A percentile compares a stretch with the other conserved stretches of the same genome.
Conservation (phyloP, 208 protist genomes). For the Crithidia brevicula region DNA sequence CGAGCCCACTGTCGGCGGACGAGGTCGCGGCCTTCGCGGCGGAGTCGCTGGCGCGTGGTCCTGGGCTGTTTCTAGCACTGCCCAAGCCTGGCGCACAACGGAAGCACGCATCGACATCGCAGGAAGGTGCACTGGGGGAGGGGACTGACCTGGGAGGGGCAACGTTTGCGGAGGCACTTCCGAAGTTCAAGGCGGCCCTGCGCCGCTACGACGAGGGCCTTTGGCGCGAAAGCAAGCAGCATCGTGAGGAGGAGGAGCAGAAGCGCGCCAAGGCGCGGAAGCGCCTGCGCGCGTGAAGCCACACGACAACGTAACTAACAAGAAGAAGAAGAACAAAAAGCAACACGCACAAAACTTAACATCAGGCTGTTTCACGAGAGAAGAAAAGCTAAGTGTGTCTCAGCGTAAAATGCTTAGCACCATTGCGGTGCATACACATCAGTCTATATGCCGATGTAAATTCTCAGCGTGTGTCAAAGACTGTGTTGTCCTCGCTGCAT, state of each 20-base stretch:
- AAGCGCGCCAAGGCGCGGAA: slow-evolving; percentile 20
- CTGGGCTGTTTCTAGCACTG: slow-evolving; percentile 20
- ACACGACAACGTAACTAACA: no score
- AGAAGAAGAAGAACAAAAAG: no score
- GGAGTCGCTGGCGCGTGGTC: slow-evolving; percentile 14
- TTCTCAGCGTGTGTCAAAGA: no score
- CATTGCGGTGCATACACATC: no score
- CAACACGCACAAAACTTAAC: no score
- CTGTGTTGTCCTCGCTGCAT: no score
- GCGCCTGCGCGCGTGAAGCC: slow-evolving; percentile 3
- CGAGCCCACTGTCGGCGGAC: slow-evolving; percentile 29
- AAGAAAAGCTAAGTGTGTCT: no score
- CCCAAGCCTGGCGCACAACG: slow-evolving; percentile 1
- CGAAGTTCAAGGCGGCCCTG: slow-evolving; percentile 56
- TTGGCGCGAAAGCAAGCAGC: slow-evolving; percentile 46
- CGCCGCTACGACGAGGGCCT: slow-evolving; percentile 67
- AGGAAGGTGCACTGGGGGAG: neutral
- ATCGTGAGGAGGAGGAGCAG: slow-evolving; percentile 32
- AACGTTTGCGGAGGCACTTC: slow-evolving; percentile 47
- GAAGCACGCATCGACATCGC: slow-evolving; percentile 2
- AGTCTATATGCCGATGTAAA: no score
- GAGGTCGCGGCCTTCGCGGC: slow-evolving; percentile 30
- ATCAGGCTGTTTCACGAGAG: neutral
- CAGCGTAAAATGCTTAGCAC: no score
- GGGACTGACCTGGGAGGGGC: slow-evolving; percentile 16